Evolutionary conservation across 169 alveolate genomes (phyloP).

Genomic region (Plasmodium gallinaceum): DNA sequence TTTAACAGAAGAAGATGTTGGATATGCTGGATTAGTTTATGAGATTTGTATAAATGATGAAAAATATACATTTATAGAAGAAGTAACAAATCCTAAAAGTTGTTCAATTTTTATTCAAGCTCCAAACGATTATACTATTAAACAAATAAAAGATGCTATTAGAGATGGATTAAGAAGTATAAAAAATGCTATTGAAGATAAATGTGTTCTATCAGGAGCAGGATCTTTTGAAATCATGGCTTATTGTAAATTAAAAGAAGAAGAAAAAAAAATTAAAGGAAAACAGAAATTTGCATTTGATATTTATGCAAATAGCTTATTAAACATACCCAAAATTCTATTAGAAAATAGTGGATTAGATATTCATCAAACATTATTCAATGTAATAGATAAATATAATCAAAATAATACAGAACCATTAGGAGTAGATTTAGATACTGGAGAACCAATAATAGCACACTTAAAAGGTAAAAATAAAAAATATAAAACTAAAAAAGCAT

Average conservation of each 20-base stretch:
- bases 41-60: conserved; percentile 98
- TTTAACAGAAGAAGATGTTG: conserved; percentile 95
- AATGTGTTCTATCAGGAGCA: conserved; percentile 97
- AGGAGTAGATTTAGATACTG: conserved; percentile 96
- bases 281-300: conserved; percentile 96
- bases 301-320: conserved; percentile 96
- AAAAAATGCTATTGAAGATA: conserved; percentile 96
- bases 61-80: conserved; percentile 98
- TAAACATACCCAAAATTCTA: conserved; percentile 94
- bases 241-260: conserved; percentile 88
- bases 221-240: conserved; percentile 98
- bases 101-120: conserved; percentile 98
- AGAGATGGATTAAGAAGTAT: conserved; percentile 99
- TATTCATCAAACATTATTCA: conserved; percentile 92
- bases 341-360: conserved; percentile 99
- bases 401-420: conserved; percentile 90
- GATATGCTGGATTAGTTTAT: conserved; percentile 96
- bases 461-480: conserved; percentile 86
- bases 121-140: conserved; percentile 97
- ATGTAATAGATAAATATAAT: conserved; percentile 91
- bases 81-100: conserved; percentile 95
- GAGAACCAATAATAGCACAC: conserved; percentile 94
- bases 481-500: neutral
- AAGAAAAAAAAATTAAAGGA: conserved; percentile 91
- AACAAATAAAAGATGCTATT: conserved; percentile 96